These are phyloP conservation scores for Tetrahymena elliotti DNA, from an alignment of 73 alveolate genomes.

Conservation along the genomic window DNA sequence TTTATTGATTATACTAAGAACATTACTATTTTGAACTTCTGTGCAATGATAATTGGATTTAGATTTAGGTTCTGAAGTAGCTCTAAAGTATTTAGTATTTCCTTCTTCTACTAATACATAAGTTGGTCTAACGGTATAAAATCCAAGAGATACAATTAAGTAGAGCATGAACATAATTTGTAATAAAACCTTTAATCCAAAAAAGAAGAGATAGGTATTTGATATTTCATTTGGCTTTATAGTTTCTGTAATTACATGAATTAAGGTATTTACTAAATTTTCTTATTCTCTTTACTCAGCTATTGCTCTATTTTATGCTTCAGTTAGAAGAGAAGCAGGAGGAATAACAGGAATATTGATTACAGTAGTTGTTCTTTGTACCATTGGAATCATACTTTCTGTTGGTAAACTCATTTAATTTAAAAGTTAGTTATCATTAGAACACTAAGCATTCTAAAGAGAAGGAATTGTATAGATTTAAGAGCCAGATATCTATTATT, in stretches of 20 bases:
- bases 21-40: neutral
- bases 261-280: too few species aligned
- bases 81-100: neutral
- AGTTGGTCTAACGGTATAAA: neutral
- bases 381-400: neutral
- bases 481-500: neutral
- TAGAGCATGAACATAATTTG: neutral
- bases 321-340: too few species aligned
- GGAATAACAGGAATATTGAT: neutral
- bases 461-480: neutral
- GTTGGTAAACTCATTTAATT: neutral
- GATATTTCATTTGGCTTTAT: neutral
- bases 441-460: neutral
- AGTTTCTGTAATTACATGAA: neutral
- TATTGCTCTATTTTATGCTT: too few species aligned
- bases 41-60: neutral
- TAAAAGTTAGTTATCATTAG: neutral
- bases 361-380: neutral
- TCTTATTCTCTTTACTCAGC: neutral
- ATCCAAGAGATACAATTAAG: neutral
- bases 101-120: neutral
- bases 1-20: neutral
- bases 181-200: neutral
- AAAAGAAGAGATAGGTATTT: neutral
- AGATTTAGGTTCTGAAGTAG: neutral